These are phyloP conservation scores for Pichia rugopelliculosa DNA, from an alignment of 805 yeast species.

Conservation along the genomic window DNA sequence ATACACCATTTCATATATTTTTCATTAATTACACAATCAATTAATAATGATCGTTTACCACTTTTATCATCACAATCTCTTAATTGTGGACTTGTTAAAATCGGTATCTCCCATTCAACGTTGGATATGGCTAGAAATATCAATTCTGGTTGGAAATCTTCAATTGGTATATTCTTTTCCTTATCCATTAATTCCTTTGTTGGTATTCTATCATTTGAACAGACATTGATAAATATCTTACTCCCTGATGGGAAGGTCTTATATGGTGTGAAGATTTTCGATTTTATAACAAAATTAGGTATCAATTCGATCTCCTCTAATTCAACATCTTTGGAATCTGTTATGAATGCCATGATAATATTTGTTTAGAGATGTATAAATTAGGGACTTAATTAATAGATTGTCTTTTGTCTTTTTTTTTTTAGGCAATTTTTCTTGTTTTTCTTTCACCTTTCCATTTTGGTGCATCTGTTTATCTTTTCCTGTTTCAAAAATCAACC, in stretches of 20 bases:
- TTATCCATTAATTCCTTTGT: slow-evolving; percentile 12
- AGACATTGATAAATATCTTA: slow-evolving; percentile 74
- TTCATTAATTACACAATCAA: slow-evolving; percentile 73
- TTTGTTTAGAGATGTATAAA: too few relatives aligned
- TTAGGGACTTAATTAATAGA: too few relatives aligned
- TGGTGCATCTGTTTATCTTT: neutral
- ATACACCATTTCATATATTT: slow-evolving; percentile 56
- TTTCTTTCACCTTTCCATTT: too few relatives aligned
- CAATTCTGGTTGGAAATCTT: slow-evolving; percentile 43
- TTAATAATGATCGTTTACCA: slow-evolving; percentile 56
- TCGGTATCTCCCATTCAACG: slow-evolving; percentile 81
- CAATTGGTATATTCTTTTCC: neutral
- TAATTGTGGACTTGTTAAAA: slow-evolving; percentile 53
- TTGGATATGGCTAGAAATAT: slow-evolving; percentile 60
- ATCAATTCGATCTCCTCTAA: slow-evolving; percentile 33
- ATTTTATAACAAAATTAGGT: slow-evolving; percentile 70
- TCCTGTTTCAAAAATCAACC: too few relatives aligned
- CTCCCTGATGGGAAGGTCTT: slow-evolving; percentile 30
- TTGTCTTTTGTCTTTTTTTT: too few relatives aligned
- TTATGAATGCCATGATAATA: neutral
- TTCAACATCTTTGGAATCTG: neutral
- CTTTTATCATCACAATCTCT: slow-evolving; percentile 57
- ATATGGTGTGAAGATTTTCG: slow-evolving; percentile 38
- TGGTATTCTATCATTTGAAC: slow-evolving; percentile 61
- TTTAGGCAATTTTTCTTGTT: neutral